Evolutionary conservation across 176 grass and related monocot genomes (phyloP).

Genomic region (Oryza glaberrima): DNA sequence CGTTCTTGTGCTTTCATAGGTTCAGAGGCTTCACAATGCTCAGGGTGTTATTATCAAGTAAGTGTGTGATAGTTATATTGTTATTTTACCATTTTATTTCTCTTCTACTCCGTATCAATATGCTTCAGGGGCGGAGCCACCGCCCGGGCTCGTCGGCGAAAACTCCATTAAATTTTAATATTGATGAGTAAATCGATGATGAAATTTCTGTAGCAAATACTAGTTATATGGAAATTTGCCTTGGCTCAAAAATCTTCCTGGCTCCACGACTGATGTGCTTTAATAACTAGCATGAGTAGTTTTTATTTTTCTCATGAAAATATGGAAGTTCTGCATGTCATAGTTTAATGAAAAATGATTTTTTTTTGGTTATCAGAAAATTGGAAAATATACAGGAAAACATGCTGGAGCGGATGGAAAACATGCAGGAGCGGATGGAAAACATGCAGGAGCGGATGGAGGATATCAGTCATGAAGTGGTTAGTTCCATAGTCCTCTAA

Average conservation of each 20-base stretch:
- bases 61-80: background rate
- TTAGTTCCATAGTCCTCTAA: background rate
- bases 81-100: too few species aligned
- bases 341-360: too few species aligned
- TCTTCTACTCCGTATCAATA: too few species aligned
- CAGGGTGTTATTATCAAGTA: constrained; percentile 16
- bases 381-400: background rate
- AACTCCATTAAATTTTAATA: too few species aligned
- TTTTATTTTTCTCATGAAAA: background rate
- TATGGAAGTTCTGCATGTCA: background rate
- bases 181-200: too few species aligned
- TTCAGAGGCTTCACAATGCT: background rate
- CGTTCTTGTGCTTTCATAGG: background rate
- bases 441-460: background rate
- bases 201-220: too few species aligned
- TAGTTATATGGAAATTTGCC: too few species aligned
- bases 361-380: background rate
- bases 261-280: too few species aligned
- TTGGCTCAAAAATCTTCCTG: too few species aligned
- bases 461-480: constrained; percentile 15
- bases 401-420: background rate
- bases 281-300: too few species aligned
- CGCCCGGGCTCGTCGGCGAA: too few species aligned
- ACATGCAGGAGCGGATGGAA: background rate
- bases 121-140: too few species aligned